Evolutionary conservation across 129 eudicot genomes (phyloP), one percentile per base, ranked within the genome.

Genomic region (Smallanthus sonchifolius): DNA sequence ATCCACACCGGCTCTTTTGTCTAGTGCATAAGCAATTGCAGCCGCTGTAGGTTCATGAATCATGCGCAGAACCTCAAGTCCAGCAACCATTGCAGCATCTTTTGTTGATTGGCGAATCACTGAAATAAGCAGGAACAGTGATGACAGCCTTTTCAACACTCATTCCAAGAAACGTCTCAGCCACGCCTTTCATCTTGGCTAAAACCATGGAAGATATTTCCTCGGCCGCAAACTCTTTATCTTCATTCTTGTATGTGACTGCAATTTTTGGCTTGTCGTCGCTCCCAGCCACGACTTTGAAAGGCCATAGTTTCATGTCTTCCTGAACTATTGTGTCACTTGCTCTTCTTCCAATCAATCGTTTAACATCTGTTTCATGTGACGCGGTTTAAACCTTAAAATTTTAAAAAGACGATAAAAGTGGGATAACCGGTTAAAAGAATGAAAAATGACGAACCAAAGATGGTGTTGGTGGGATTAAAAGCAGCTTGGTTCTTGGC

Each of bases 41-140:
- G 77, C 77, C 14, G 82, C 82, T 1, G 82, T 78, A 6, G 77
- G 82, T 49, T 78, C 82, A 5, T 65, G 3, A 60, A 68, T 34
- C 69, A 64, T 64, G 69, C 69, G 44, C 47, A 64, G 13, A 7
- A 64, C 69, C 69, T 64, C 69, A n/a, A 78, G 82, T 11, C 82
- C 82, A 6, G 82, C 65, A 17, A 78, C 73, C 1, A 34, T 73
- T 28, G 71, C 82, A 2, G 82, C 82, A 70, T 78, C 82, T 60
- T 78, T 78, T 6, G 77, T 78, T 6, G 82, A 73, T 64, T 78
- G 77, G 82, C 1, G 77, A 78, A 45, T 70, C 82, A 19, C 48
- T 78, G 77, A 78, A 78, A 55, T 78, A 70, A 4, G 82, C 82
- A n/a, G 82, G 82, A 55, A 70, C 72, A 5, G 82, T 78, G 10